Percentiles rank a stretch among this genome's conserved stretches.
These are phyloP conservation scores for Saturnispora hagleri DNA, from an alignment of 805 yeast species.

Conservation along the genomic window DNA sequence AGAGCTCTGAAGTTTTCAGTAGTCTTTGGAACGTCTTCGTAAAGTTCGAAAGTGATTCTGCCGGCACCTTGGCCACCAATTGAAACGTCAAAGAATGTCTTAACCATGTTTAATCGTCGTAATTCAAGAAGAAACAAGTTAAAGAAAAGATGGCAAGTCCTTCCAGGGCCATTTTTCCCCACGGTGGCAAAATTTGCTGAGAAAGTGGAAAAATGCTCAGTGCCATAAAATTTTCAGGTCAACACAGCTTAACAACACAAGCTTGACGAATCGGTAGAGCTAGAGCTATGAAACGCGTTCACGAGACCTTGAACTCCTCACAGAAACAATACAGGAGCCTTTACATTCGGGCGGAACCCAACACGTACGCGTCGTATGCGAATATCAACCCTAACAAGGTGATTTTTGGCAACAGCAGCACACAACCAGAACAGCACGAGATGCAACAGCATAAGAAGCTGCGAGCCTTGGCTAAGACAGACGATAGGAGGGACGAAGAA, in stretches of 20 bases:
- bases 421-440: neutral
- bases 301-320: neutral
- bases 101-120: slow-evolving; percentile 23
- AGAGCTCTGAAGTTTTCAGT: slow-evolving; percentile 75
- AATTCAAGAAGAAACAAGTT: neutral
- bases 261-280: neutral
- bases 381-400: neutral
- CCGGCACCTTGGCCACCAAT: slow-evolving; percentile 30
- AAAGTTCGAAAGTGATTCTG: slow-evolving; percentile 75
- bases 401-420: neutral
- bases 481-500: neutral
- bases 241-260: neutral
- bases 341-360: neutral
- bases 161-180: neutral
- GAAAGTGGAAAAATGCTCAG: neutral
- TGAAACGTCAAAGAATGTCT: slow-evolving; percentile 36
- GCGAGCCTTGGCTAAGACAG: neutral
- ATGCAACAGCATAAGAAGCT: neutral
- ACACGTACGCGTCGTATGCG: neutral
- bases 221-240: neutral
- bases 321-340: neutral
- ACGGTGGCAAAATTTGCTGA: neutral
- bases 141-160: neutral
- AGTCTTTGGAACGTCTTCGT: slow-evolving; percentile 82
- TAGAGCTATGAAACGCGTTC: neutral